A percentile compares a stretch with the other conserved stretches of the same genome.
Evolutionary conservation across 495 filamentous ascomycete species (phyloP).

Genomic region (Daldinia loculata): DNA sequence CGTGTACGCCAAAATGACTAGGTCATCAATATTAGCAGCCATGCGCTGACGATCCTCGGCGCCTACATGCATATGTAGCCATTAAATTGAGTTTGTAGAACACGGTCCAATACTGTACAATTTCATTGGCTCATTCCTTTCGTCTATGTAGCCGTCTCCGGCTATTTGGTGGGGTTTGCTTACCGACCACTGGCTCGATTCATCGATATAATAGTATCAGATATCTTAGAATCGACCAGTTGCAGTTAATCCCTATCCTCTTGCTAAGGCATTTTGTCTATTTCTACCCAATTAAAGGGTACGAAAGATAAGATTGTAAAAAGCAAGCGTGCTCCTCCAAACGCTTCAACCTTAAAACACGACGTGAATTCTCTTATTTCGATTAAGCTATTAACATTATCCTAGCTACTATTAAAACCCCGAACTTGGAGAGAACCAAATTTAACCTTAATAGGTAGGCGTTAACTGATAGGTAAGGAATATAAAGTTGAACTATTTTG

Average conservation of each 20-base stretch:
- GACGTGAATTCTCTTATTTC: too few relatives aligned
- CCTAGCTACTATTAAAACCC: too few relatives aligned
- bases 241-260: background rate
- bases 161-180: background rate
- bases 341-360: too few relatives aligned
- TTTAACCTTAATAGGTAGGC: too few relatives aligned
- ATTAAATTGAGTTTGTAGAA: slow-evolving; percentile 18
- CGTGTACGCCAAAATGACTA: slow-evolving; percentile 18
- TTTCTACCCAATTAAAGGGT: background rate
- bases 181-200: background rate
- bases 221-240: background rate
- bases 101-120: slow-evolving; percentile 25
- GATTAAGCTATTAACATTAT: too few relatives aligned
- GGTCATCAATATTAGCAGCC: slow-evolving; percentile 18
- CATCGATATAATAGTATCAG: background rate
- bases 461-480: too few relatives aligned
- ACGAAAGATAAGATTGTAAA: too few relatives aligned
- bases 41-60: slow-evolving; percentile 29
- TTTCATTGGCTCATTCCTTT: slow-evolving; percentile 22
- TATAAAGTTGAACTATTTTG: too few relatives aligned
- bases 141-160: slow-evolving; percentile 2
- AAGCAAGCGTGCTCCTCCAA: too few relatives aligned
- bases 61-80: slow-evolving; percentile 4
- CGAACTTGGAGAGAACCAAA: too few relatives aligned
- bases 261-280: background rate